Base-by-base conservation (phyloP, 768 basidiomycete genomes). In the Lactifluus volemus region DNA sequence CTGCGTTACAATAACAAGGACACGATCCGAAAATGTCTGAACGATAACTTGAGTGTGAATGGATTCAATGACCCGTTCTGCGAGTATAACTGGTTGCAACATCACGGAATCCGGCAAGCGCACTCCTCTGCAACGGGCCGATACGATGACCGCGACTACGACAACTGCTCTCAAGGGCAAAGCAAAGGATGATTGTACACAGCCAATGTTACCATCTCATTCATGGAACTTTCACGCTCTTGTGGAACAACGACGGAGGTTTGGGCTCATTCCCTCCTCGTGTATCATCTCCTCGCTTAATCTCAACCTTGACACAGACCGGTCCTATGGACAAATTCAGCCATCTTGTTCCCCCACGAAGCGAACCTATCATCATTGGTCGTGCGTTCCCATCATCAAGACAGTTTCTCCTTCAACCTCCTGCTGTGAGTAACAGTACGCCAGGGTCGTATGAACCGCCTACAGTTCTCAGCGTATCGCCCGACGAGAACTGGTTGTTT, bases 1-100 rank as follows among this genome's bases (percentile, higher is more conserved):
- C 72, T 98, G 95, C 1, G 92, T 94, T 55, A 98, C 79, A 25
- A 97, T 77, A n/a, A 97, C 85, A 19, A 98, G 76, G 12, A 84
- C 76, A 29, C 92, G 81, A 73, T 98, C 95, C 55, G 82, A 80
- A 70, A 84, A 98, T 0, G 77, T 75, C 68, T 97, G 92, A 7
- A 95, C 70, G 49, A 94, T 65, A 15, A 97, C 74, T 57, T 95
- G 85, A 2, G 92, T 97, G 17, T 70, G 73, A 12, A 78, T 73
- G 12, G 82, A 88, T 48, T 81, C 70, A 11, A 94, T 67, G 5
- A 77, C 69, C 42, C 79, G 75, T 9, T 79, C 78, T 25, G 78
- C 72, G 60, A 86, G 84, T 15, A 78, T 78, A 19, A 80, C 74
- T 34, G 79, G 74, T 55, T 79, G 75, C 61, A 76, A 70, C 48